A percentile compares a stretch with the other conserved stretches of the same genome.
phyloP scores from a whole-genome alignment of 495 filamentous ascomycete species.

The Xylaria sp. region DNA sequence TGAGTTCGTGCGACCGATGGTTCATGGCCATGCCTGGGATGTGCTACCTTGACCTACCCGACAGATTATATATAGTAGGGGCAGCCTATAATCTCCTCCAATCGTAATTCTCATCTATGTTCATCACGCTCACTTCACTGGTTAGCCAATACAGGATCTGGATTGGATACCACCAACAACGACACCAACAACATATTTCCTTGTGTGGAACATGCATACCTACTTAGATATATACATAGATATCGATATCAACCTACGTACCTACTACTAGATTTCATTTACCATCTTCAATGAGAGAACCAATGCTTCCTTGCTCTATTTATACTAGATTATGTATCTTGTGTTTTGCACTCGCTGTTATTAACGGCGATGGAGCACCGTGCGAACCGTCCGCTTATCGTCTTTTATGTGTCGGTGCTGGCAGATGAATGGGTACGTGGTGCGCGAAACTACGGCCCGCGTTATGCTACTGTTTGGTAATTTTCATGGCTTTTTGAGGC shows the following conservation, averaged over 20 bases:
- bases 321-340: not conserved
- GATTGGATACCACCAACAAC: not conserved
- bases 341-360: not conserved
- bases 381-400: slow-evolving; percentile 8
- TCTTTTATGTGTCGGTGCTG: not conserved
- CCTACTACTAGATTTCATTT: not conserved
- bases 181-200: too few relatives aligned
- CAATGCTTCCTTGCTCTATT: not conserved
- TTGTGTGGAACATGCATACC: not conserved
- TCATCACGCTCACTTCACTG: not conserved
- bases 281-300: not conserved
- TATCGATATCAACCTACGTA: not conserved
- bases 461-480: not conserved
- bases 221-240: not conserved
- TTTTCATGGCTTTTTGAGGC: not conserved
- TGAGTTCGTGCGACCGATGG: not conserved
- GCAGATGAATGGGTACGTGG: not conserved
- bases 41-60: not conserved
- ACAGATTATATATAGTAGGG: slow-evolving; percentile 24
- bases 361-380: not conserved
- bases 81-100: slow-evolving; percentile 9
- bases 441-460: slow-evolving; percentile 1
- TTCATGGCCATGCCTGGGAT: not conserved
- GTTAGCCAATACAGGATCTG: not conserved
- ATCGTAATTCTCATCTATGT: slow-evolving; percentile 18